Evolutionary conservation across 2,329 filamentous ascomycete species (phyloP), one percentile per base, ranked within the genome.

Genomic region (Ambrosiella xylebori): DNA sequence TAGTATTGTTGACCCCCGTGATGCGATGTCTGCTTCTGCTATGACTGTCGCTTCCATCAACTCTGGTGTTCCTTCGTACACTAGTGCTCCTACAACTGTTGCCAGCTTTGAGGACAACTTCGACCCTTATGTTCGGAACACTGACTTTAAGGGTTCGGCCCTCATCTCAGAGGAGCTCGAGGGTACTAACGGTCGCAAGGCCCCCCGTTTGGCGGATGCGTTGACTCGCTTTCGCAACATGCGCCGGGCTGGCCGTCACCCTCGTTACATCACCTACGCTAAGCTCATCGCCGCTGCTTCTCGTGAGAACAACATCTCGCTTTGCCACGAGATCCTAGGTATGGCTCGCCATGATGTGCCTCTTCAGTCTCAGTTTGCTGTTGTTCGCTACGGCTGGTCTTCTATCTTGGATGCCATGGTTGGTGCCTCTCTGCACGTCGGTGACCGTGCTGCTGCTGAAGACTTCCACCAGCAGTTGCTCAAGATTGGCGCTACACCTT

Each of bases 361-460:
- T 53, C 79, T 91, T 39, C 76, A 91, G 61, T 77, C 83, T 47
- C 86, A 95, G 68, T 95, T 94, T 68, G 80, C 86, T 19, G 81
- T 88, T 62, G 90, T 97, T 38, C 84, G 89, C 61, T 95, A 95
- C 66, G 93, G 93, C 54, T 98, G 93, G 93, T 87, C 90, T 47
- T 90, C 88, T 1, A 97, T 98, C 62, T 77, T 97, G 50, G 93
- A 98, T 68, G 85, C 93, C 52, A 96, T 97, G 90, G 84, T 97
- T 59, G 89, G 90, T 64, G 90, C 90, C 49, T 95, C 86, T 66
- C 78, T 98, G 58, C 88, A 82, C 47, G 77, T 88, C 52, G 88
- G 89, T 62, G 85, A 91, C 67, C 87, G 91, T 59, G 78, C 79
- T 60, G 74, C 88, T 61, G 93, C 93, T 61, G 84, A 85, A 68